Evolutionary conservation across 2,329 filamentous ascomycete genomes (phyloP).

Genomic region (Penicillium griseofulvum): DNA sequence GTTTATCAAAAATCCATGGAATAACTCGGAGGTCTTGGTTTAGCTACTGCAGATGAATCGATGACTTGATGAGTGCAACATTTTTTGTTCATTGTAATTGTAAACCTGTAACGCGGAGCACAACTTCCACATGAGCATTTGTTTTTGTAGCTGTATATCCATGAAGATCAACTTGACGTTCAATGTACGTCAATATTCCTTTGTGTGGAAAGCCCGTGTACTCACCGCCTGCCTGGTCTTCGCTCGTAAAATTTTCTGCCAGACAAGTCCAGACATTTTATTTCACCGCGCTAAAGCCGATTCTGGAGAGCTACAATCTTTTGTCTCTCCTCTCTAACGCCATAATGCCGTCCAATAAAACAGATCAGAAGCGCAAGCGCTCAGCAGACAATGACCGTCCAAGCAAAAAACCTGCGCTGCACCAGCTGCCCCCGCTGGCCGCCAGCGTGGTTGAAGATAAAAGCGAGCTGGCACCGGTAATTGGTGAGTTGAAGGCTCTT

Average conservation of each 20-base stretch:
- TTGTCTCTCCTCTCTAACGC: background rate
- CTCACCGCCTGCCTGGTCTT: conserved; percentile 28
- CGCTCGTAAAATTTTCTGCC: conserved; percentile 26
- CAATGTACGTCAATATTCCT: conserved; percentile 8
- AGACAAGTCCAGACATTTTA: conserved; percentile 20
- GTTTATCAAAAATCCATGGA: conserved; percentile 35
- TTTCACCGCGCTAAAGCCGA: conserved; percentile 15
- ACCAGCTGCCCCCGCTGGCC: conserved; percentile 40
- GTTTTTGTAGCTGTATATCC: background rate
- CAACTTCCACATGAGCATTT: background rate
- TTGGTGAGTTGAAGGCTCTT: conserved; percentile 41
- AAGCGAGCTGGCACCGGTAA: conserved; percentile 49
- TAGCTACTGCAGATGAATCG: conserved; percentile 29
- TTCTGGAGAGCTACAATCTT: conserved; percentile 7
- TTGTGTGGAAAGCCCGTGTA: conserved; percentile 12
- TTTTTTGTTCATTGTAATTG: background rate
- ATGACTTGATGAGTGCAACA: conserved; percentile 22
- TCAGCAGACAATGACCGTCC: conserved; percentile 45
- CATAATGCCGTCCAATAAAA: conserved; percentile 35
- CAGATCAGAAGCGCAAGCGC: conserved; percentile 54
- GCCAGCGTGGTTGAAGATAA: conserved; percentile 49
- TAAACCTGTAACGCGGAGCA: background rate
- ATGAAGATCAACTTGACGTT: background rate
- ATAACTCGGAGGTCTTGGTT: conserved; percentile 24
- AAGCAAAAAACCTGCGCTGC: conserved; percentile 49